Evolutionary conservation across 805 yeast species (phyloP).

Genomic region (Sungouiozyma ichnusensis): DNA sequence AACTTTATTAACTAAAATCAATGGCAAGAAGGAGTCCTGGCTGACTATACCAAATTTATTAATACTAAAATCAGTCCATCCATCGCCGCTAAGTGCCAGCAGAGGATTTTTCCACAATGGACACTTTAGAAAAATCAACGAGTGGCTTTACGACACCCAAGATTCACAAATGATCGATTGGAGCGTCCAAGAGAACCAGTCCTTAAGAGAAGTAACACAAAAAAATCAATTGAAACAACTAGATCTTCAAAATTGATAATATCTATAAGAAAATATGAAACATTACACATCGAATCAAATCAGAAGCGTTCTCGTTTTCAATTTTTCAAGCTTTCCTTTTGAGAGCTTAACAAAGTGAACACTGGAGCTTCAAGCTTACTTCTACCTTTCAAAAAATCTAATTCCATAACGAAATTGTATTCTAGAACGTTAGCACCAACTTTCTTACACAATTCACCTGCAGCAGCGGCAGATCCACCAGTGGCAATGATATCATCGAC

Average conservation of each 20-base stretch:
- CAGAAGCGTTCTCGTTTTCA: conserved; percentile 1
- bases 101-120: conserved; percentile 67
- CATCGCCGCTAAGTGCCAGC: conserved; percentile 87
- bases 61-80: conserved; percentile 74
- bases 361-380: conserved; percentile 76
- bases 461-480: conserved; percentile 93
- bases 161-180: conserved; percentile 50
- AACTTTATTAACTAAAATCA: conserved; percentile 20
- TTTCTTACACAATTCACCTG: conserved; percentile 68
- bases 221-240: conserved; percentile 5
- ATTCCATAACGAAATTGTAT: conserved; percentile 84
- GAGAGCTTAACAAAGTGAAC: conserved; percentile 83
- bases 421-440: conserved; percentile 66
- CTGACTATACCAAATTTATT: conserved; percentile 27
- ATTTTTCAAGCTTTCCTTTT: conserved; percentile 41
- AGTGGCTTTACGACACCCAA: conserved; percentile 47
- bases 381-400: conserved; percentile 90
- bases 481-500: conserved; percentile 98
- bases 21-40: conserved; percentile 9
- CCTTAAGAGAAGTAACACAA: conserved; percentile 15
- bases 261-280: background rate
- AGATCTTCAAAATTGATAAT: background rate
- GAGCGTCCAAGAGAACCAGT: conserved; percentile 34
- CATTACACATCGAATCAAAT: background rate
- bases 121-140: conserved; percentile 68